phyloP scores from a whole-genome alignment of 768 basidiomycete genomes.

The Auricularia auricula-judae region DNA sequence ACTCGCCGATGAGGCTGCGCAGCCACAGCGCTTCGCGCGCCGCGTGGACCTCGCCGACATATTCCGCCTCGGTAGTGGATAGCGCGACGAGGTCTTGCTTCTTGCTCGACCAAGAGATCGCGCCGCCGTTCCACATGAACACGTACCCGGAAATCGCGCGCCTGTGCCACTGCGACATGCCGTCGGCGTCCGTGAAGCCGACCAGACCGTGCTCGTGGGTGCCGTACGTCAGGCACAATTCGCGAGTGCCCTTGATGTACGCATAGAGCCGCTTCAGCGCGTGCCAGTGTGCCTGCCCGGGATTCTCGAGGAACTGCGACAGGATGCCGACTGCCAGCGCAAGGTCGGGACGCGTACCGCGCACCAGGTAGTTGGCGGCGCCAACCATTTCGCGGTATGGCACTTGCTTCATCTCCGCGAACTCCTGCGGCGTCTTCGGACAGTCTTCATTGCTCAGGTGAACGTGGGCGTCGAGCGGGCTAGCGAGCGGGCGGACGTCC shows the following conservation, averaged over 20 bases:
- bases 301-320: not conserved
- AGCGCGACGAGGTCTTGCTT: slow-evolving; percentile 24
- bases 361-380: not conserved
- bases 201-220: not conserved
- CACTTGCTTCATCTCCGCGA: not conserved
- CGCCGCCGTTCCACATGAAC: slow-evolving; percentile 19
- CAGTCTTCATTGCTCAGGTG: slow-evolving; percentile 1
- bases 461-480: slow-evolving; percentile 11
- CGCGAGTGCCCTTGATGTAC: not conserved
- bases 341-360: slow-evolving; percentile 11
- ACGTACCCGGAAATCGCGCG: slow-evolving; percentile 25
- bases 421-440: not conserved
- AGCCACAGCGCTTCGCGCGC: slow-evolving; percentile 16
- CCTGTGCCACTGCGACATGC: slow-evolving; percentile 13
- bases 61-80: slow-evolving; percentile 29
- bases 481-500: not conserved
- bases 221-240: not conserved
- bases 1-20: not conserved
- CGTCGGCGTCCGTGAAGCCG: slow-evolving; percentile 13
- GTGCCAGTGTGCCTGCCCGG: not conserved
- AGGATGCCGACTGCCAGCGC: slow-evolving; percentile 1
- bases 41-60: slow-evolving; percentile 22
- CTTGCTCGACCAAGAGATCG: slow-evolving; percentile 22
- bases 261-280: not conserved
- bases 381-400: not conserved